Evolutionary conservation across 1,284 basidiomycete species (phyloP).

Genomic region (Neotropicomus parvogracilis): DNA sequence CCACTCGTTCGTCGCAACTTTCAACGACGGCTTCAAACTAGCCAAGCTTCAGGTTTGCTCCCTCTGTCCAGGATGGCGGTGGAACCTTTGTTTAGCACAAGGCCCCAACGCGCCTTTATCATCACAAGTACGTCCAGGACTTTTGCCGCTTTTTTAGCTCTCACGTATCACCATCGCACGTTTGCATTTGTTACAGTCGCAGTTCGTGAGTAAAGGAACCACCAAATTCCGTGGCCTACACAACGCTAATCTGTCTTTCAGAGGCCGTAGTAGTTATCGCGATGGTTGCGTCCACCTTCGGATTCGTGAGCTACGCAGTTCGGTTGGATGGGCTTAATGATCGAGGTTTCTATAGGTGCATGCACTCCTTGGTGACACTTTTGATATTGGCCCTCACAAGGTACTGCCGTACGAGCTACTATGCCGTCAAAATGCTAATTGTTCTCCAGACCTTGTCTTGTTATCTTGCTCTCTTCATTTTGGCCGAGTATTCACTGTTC

Average conservation of each 20-base stretch:
- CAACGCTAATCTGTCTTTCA: slow-evolving; percentile 23
- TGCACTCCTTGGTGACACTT: slow-evolving; percentile 40
- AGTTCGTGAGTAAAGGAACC: slow-evolving; percentile 39
- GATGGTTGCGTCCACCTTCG: slow-evolving; percentile 54
- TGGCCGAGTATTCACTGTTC: slow-evolving; percentile 60
- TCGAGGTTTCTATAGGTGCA: slow-evolving; percentile 45
- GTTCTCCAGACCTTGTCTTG: slow-evolving; percentile 68
- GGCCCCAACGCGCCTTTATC: slow-evolving; percentile 64
- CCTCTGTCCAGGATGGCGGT: slow-evolving; percentile 49
- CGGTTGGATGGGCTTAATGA: not conserved
- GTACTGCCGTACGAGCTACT: slow-evolving; percentile 31
- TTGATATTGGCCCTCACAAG: slow-evolving; percentile 48
- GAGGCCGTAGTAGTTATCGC: slow-evolving; percentile 51
- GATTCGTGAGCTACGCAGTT: slow-evolving; percentile 37
- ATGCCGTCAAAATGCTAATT: slow-evolving; percentile 10
- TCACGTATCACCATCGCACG: slow-evolving; percentile 15
- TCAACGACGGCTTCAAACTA: slow-evolving; percentile 9
- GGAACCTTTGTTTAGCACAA: slow-evolving; percentile 61
- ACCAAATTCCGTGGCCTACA: not conserved
- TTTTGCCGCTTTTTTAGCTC: slow-evolving; percentile 1
- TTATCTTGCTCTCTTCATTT: slow-evolving; percentile 74
- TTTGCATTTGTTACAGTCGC: slow-evolving; percentile 34
- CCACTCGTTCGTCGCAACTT: not conserved
- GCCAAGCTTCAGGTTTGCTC: slow-evolving; percentile 16
- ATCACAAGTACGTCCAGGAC: slow-evolving; percentile 49